Percentiles rank a stretch among this genome's conserved stretches.
Conservation (phyloP, 208 protist genomes). For the Strigomonas culicis region DNA sequence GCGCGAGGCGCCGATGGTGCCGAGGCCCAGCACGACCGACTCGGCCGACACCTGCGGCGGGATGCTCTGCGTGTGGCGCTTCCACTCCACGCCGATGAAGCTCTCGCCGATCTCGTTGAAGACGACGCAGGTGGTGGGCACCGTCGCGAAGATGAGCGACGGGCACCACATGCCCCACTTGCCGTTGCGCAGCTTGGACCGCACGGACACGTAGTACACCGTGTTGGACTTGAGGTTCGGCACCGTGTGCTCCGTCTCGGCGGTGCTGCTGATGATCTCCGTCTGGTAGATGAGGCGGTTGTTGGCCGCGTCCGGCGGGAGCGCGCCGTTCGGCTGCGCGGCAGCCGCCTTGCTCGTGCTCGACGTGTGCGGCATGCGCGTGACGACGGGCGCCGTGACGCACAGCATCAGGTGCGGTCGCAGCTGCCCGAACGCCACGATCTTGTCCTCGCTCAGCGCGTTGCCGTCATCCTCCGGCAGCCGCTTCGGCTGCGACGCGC, state of each 20-base stretch:
- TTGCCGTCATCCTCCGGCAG: constrained; percentile 90
- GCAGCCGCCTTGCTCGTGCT: constrained; percentile 30
- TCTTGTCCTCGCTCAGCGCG: constrained; percentile 47
- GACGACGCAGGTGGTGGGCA: constrained; percentile 66
- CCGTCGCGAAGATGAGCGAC: constrained; percentile 76
- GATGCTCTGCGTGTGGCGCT: constrained; percentile 61
- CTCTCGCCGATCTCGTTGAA: constrained; percentile 87
- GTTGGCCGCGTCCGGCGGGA: constrained; percentile 66
- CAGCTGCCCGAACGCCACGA: constrained; percentile 73
- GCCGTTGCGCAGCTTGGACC: constrained; percentile 78
- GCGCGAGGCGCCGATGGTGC: constrained; percentile 76
- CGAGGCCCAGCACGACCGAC: constrained; percentile 55
- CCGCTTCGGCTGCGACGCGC: constrained; percentile 65
- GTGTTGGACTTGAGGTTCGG: constrained; percentile 86
- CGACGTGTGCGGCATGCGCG: constrained; percentile 56
- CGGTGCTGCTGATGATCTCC: constrained; percentile 58
- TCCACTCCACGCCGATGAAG: constrained; percentile 77
- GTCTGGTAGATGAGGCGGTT: constrained; percentile 85
- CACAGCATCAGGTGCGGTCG: constrained; percentile 85
- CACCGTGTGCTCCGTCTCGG: constrained; percentile 69
- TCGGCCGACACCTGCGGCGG: constrained; percentile 50
- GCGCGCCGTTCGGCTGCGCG: constrained; percentile 53
- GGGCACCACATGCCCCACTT: constrained; percentile 92
- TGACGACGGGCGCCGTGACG: constrained; percentile 81
- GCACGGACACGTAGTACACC: constrained; percentile 83